Evolutionary conservation across 116 monocot genomes (phyloP).

Genomic region (Zostera marina): DNA sequence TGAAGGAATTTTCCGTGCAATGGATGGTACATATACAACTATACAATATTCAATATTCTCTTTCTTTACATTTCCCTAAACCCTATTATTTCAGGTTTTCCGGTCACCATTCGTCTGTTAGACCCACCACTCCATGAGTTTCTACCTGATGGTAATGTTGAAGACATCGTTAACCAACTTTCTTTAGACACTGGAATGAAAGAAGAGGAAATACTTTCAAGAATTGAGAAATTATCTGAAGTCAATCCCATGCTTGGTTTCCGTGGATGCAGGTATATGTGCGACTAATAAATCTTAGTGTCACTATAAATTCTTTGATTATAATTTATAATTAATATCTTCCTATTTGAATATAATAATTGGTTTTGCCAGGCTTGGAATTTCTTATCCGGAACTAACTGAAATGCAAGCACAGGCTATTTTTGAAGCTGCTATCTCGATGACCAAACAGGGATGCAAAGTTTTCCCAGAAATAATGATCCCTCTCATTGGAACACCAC

Average conservation of each 20-base stretch:
- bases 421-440: conserved; percentile 82
- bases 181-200: conserved; percentile 55
- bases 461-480: conserved; percentile 97
- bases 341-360: neutral
- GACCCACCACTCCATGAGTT: conserved; percentile 98
- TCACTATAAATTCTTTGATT: too few relatives aligned
- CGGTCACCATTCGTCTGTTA: conserved; percentile 76
- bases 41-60: neutral
- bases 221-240: conserved; percentile 90
- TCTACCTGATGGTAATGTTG: conserved; percentile 77
- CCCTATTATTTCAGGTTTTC: conserved; percentile 37
- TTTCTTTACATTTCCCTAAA: too few relatives aligned
- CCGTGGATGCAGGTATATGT: conserved; percentile 75
- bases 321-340: too few relatives aligned
- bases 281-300: too few relatives aligned
- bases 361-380: conserved; percentile 53
- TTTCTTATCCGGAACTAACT: conserved; percentile 88
- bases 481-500: conserved; percentile 90
- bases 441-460: conserved; percentile 77
- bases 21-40: conserved; percentile 60
- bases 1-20: conserved; percentile 94
- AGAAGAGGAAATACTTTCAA: conserved; percentile 58
- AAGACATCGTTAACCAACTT: conserved; percentile 68
- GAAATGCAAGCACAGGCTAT: conserved; percentile 95
- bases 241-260: conserved; percentile 99